These are phyloP conservation scores for Pyrrhoderma lamaoense DNA, from an alignment of 1,284 basidiomycete species.

Conservation along the genomic window DNA sequence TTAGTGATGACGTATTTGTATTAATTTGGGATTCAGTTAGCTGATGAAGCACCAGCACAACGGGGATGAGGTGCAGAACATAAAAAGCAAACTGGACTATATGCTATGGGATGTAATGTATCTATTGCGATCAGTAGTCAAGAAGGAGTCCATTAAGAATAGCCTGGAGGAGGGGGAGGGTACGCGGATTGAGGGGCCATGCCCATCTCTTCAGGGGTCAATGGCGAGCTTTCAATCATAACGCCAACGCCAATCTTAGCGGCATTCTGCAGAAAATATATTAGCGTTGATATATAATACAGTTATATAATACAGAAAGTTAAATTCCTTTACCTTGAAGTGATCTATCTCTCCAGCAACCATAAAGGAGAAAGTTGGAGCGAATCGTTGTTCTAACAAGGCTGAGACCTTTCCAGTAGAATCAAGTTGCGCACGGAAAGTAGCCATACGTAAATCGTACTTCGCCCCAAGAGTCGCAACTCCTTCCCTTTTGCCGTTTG, in stretches of 20 bases:
- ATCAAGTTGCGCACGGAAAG: slow-evolving; percentile 90
- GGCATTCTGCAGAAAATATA: slow-evolving; percentile 54
- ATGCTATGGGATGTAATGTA: slow-evolving; percentile 15
- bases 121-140: slow-evolving; percentile 9
- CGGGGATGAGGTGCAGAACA: background rate
- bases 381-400: slow-evolving; percentile 92
- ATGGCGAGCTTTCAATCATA: slow-evolving; percentile 82
- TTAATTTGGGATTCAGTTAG: slow-evolving; percentile 3
- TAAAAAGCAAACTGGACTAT: slow-evolving; percentile 4
- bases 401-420: slow-evolving; percentile 92
- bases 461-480: slow-evolving; percentile 91
- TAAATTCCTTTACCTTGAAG: slow-evolving; percentile 67
- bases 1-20: background rate
- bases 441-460: slow-evolving; percentile 92
- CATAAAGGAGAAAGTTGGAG: slow-evolving; percentile 91
- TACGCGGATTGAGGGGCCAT: slow-evolving; percentile 45
- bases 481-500: slow-evolving; percentile 80
- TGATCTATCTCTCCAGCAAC: slow-evolving; percentile 98
- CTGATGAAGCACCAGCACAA: background rate
- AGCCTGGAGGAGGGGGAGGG: slow-evolving; percentile 10
- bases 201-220: slow-evolving; percentile 77
- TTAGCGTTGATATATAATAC: too few species aligned
- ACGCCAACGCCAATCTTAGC: slow-evolving; percentile 95
- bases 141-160: slow-evolving; percentile 2
- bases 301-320: background rate